Conservation (phyloP, 345 rosid genomes). For the Toxicodendron radicans region DNA sequence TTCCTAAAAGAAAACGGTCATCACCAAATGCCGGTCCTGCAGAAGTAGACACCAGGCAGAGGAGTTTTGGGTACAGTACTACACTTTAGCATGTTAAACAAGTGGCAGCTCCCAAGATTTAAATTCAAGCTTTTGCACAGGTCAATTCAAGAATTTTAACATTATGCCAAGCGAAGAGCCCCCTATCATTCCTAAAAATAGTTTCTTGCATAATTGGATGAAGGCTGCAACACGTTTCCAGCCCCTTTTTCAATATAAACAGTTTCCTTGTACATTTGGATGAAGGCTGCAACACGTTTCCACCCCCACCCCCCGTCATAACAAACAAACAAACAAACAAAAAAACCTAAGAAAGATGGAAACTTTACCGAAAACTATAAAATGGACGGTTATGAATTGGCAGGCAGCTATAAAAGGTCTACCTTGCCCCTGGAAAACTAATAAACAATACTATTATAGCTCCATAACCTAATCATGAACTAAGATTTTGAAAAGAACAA, state of each 20-base stretch:
- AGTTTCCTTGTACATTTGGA: not conserved
- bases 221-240: not conserved
- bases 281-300: not conserved
- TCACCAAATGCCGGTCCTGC: not conserved
- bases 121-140: not conserved
- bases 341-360: not conserved
- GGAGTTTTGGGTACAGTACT: not conserved
- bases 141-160: not conserved
- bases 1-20: not conserved
- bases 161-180: not conserved
- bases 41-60: not conserved
- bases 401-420: not conserved
- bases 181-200: not conserved
- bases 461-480: not conserved
- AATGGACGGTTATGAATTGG: not conserved
- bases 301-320: not conserved
- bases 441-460: not conserved
- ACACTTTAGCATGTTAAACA: not conserved
- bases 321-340: not conserved
- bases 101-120: slow-evolving; percentile 3
- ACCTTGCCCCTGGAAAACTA: not conserved
- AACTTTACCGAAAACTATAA: not conserved
- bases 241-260: not conserved
- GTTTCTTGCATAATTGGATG: not conserved
- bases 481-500: not conserved